These are phyloP conservation scores for Tolypocladium nubicola DNA, from an alignment of 2,329 filamentous ascomycete genomes.

Conservation along the genomic window DNA sequence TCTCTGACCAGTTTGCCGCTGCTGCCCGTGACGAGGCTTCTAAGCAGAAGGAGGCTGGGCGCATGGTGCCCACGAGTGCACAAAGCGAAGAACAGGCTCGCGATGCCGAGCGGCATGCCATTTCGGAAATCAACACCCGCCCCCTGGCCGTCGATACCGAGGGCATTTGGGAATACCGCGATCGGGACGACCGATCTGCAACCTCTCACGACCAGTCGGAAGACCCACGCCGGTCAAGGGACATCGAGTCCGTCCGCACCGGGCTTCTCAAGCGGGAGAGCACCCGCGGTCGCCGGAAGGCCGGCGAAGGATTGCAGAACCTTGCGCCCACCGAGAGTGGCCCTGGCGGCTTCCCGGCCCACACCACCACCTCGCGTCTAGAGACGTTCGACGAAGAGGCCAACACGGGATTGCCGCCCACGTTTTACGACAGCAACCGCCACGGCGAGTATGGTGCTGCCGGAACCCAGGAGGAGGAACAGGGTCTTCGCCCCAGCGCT, in stretches of 20 bases:
- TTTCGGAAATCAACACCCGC: conserved; percentile 31
- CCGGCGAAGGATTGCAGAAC: conserved; percentile 32
- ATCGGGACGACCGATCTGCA: conserved; percentile 6
- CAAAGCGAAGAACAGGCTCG: conserved; percentile 15
- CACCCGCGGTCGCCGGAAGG: conserved; percentile 37
- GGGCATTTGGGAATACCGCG: conserved; percentile 10
- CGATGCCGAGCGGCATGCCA: conserved; percentile 32
- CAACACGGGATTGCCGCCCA: conserved; percentile 21
- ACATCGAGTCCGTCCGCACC: conserved; percentile 26
- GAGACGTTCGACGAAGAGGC: conserved; percentile 33
- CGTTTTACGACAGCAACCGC: conserved; percentile 19
- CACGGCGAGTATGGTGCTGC: background rate
- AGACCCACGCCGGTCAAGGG: conserved; percentile 23
- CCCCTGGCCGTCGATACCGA: conserved; percentile 15
- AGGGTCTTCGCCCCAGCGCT: conserved; percentile 5
- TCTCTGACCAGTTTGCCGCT: conserved; percentile 58
- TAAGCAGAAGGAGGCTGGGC: conserved; percentile 50
- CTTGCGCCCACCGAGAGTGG: conserved; percentile 17
- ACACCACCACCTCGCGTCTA: conserved; percentile 20
- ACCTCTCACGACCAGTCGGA: conserved; percentile 18
- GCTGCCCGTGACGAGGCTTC: conserved; percentile 50
- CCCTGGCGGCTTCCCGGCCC: conserved; percentile 12
- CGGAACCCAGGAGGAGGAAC: conserved; percentile 7
- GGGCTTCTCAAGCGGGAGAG: conserved; percentile 30
- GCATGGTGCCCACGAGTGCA: conserved; percentile 46